phyloP scores from a whole-genome alignment of 2,329 filamentous ascomycete species.

The Pseudopyricularia javanii region DNA sequence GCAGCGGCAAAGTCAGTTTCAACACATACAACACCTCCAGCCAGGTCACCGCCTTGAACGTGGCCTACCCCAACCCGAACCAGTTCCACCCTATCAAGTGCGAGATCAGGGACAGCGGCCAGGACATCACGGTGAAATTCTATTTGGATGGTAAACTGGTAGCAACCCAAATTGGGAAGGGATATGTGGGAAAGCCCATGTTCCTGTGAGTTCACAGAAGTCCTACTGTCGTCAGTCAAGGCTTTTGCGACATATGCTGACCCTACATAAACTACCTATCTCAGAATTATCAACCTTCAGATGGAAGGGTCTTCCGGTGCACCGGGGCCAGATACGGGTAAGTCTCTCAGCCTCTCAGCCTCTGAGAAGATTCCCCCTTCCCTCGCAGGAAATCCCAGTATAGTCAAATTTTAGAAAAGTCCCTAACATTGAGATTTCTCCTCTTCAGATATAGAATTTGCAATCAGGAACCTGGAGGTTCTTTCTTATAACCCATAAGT shows the following conservation, averaged over 20 bases:
- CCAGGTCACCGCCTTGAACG: constrained; percentile 30
- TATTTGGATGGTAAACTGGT: constrained; percentile 37
- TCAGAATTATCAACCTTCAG: constrained; percentile 31
- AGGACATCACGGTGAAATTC: constrained; percentile 38
- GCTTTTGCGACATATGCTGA: not conserved
- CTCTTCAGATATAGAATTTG: constrained; percentile 6
- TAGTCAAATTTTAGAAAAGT: not conserved
- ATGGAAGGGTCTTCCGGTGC: constrained; percentile 32
- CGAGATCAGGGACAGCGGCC: constrained; percentile 37
- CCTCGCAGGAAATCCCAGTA: not conserved
- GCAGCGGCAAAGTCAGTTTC: constrained; percentile 41
- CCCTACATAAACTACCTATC: not conserved
- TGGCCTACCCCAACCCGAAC: constrained; percentile 30
- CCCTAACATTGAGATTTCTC: not conserved
- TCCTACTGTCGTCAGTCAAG: not conserved
- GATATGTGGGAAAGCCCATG: constrained; percentile 33
- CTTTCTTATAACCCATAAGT: constrained; percentile 5
- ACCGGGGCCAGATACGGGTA: constrained; percentile 21
- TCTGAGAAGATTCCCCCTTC: too few relatives aligned
- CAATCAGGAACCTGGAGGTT: constrained; percentile 5
- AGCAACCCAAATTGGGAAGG: constrained; percentile 35
- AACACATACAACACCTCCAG: constrained; percentile 40
- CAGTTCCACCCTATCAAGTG: constrained; percentile 37
- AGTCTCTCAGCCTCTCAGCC: too few relatives aligned
- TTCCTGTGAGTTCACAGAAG: constrained; percentile 20